Conservation (phyloP, 1,284 basidiomycete genomes). For the Stereum hirsutum region DNA sequence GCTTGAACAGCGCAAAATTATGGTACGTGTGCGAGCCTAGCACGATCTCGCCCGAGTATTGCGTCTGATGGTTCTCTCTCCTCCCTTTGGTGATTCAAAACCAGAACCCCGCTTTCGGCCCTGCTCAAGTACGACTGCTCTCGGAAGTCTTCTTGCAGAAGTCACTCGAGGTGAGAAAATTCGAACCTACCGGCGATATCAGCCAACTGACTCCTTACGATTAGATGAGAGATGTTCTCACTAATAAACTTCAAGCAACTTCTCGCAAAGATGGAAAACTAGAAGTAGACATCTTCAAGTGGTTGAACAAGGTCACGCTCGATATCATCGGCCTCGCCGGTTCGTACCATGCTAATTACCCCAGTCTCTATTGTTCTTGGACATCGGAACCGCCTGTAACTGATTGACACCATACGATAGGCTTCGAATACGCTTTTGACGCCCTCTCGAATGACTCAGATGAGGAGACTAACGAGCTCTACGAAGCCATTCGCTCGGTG, state of each 20-base stretch:
- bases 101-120: constrained; percentile 24
- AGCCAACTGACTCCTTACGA: neutral
- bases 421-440: constrained; percentile 48
- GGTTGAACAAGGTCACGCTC: constrained; percentile 34
- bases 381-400: neutral
- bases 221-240: constrained; percentile 19
- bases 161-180: constrained; percentile 14
- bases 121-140: constrained; percentile 20
- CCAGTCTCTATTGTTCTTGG: neutral
- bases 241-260: constrained; percentile 3
- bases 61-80: too few relatives aligned
- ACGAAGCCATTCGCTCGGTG: constrained; percentile 25
- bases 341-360: constrained; percentile 3
- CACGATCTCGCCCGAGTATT: too few relatives aligned
- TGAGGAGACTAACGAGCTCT: constrained; percentile 27
- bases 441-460: constrained; percentile 17
- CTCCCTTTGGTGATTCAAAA: neutral
- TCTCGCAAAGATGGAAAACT: constrained; percentile 6
- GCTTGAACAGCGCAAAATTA: constrained; percentile 2
- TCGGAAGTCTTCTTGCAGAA: constrained; percentile 22
- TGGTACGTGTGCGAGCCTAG: too few relatives aligned
- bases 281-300: constrained; percentile 30
- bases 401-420: too few relatives aligned
- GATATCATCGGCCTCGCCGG: constrained; percentile 43
- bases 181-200: neutral